Conservation (phyloP, 2,329 filamentous ascomycete genomes). For the Hortaea sp. region DNA sequence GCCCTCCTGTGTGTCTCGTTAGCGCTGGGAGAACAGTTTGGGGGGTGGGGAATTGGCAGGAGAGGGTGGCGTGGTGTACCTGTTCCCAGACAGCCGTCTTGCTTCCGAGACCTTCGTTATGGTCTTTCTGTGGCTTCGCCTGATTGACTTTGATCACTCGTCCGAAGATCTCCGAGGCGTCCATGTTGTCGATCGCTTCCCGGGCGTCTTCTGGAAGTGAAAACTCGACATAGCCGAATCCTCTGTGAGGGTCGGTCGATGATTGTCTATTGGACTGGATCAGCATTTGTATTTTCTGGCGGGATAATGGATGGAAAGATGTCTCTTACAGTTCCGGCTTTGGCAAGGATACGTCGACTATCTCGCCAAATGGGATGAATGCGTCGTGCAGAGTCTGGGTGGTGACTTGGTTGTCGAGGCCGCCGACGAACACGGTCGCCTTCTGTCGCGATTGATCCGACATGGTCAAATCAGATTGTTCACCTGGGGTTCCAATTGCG, state of each 20-base stretch:
- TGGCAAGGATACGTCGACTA: conserved; percentile 80
- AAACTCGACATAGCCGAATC: conserved; percentile 95
- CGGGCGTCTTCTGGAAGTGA: conserved; percentile 75
- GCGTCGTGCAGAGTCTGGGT: conserved; percentile 70
- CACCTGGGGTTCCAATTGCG: not conserved
- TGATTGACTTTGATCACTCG: conserved; percentile 83
- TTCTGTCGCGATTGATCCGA: conserved; percentile 69
- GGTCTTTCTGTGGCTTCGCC: conserved; percentile 84
- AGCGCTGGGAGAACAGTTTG: not conserved
- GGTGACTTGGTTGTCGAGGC: conserved; percentile 70
- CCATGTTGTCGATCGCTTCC: conserved; percentile 98
- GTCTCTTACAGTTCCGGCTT: conserved; percentile 60
- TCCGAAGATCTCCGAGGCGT: conserved; percentile 90
- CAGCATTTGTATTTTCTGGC: not conserved
- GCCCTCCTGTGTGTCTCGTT: conserved; percentile 56
- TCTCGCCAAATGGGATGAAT: conserved; percentile 94
- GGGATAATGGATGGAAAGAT: too few species aligned
- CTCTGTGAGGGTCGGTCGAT: conserved; percentile 68
- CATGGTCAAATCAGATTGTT: conserved; percentile 41
- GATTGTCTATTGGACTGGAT: conserved; percentile 39
- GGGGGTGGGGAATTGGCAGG: too few species aligned
- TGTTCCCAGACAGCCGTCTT: conserved; percentile 96
- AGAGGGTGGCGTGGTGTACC: conserved; percentile 40
- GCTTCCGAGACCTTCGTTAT: conserved; percentile 78
- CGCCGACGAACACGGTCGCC: conserved; percentile 84